These are phyloP conservation scores for Ailanthus altissimus DNA, from an alignment of 345 rosid species.

Conservation along the genomic window DNA sequence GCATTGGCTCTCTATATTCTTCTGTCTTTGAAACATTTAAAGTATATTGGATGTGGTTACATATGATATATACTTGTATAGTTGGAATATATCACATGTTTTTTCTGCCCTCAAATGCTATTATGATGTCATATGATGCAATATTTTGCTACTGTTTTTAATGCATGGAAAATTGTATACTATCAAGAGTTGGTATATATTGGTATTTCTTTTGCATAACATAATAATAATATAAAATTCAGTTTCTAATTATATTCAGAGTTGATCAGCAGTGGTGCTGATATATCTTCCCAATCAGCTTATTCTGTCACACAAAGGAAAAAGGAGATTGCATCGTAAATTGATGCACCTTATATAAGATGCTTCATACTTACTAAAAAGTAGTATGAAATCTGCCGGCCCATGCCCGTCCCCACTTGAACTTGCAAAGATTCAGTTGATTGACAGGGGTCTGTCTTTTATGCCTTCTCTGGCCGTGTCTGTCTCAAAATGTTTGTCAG, in stretches of 20 bases:
- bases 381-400: conserved; percentile 41
- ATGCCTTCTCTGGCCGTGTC: conserved; percentile 20
- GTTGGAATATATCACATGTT: neutral
- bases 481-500: conserved; percentile 14
- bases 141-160: neutral
- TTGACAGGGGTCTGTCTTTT: conserved; percentile 21
- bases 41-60: neutral
- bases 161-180: neutral
- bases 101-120: neutral
- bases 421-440: conserved; percentile 29
- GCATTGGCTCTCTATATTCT: neutral
- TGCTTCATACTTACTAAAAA: conserved; percentile 28
- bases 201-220: neutral
- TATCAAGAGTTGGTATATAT: neutral
- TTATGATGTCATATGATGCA: neutral
- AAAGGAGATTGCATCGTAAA: neutral
- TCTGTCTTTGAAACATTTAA: neutral
- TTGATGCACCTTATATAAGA: neutral
- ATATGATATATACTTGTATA: neutral
- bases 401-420: conserved; percentile 26
- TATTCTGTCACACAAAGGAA: conserved; percentile 3
- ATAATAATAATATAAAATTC: neutral
- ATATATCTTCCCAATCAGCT: neutral
- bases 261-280: neutral
- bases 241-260: neutral